Conservation (phyloP, 1,284 basidiomycete genomes). For the Fomitopsis palustris region DNA sequence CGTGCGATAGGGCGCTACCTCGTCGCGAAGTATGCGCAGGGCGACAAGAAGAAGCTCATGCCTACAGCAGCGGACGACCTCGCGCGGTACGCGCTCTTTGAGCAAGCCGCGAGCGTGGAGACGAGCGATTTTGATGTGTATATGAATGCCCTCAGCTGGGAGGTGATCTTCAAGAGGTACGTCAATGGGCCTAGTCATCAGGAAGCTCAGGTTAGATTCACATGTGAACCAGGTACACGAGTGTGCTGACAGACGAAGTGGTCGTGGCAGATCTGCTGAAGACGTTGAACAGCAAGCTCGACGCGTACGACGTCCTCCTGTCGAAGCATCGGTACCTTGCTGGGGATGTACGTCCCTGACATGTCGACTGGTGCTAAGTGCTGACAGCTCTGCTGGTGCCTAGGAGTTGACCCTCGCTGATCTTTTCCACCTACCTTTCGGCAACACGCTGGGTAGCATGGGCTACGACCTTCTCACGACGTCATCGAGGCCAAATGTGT, state of each 20-base stretch:
- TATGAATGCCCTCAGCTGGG: conserved; percentile 34
- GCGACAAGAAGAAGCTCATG: neutral
- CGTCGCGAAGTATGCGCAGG: conserved; percentile 38
- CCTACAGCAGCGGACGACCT: neutral
- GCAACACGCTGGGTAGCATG: conserved; percentile 15
- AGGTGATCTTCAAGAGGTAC: conserved; percentile 40
- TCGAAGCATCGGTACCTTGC: conserved; percentile 43
- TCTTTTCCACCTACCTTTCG: conserved; percentile 49
- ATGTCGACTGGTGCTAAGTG: neutral
- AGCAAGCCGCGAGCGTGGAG: conserved; percentile 55
- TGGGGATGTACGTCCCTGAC: conserved; percentile 36
- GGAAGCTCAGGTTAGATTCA: no score
- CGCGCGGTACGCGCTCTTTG: conserved; percentile 35
- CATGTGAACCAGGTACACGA: no score
- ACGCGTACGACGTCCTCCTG: conserved; percentile 44
- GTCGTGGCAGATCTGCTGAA: conserved; percentile 9
- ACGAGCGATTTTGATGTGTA: conserved; percentile 44
- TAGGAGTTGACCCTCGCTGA: conserved; percentile 46
- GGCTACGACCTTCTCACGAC: conserved; percentile 16
- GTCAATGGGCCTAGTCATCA: neutral
- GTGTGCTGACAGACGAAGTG: conserved; percentile 11
- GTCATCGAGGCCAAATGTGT: conserved; percentile 25
- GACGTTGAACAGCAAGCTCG: conserved; percentile 34
- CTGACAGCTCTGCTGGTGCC: neutral
- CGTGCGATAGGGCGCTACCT: conserved; percentile 53